These are phyloP conservation scores for Botrytis aclada DNA, from an alignment of 2,329 filamentous ascomycete species.

Conservation along the genomic window DNA sequence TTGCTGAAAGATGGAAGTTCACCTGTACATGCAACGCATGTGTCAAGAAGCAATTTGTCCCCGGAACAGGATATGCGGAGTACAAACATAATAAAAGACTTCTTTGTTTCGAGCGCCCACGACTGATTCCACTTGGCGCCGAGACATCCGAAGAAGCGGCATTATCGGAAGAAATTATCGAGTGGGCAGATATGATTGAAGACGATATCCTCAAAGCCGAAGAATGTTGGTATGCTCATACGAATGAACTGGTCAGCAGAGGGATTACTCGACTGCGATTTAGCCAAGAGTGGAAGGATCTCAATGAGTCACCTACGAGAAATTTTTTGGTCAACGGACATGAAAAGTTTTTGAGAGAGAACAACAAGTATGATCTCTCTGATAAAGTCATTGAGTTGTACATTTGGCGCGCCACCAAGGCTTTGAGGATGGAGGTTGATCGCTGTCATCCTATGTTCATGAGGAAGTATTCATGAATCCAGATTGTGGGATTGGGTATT, in stretches of 20 bases:
- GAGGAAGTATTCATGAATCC: background rate
- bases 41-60: background rate
- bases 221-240: background rate
- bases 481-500: fast-evolving
- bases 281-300: background rate
- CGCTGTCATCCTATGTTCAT: background rate
- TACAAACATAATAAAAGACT: background rate
- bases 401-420: background rate
- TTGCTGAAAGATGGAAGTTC: background rate
- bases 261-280: background rate
- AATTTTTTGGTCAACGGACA: background rate
- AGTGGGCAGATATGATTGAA: background rate
- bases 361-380: background rate
- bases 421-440: background rate
- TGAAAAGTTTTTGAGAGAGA: background rate
- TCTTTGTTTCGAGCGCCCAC: background rate
- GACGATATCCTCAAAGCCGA: background rate
- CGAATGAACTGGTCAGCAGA: background rate
- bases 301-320: background rate
- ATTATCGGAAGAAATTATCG: fast-evolving
- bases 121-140: background rate
- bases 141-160: background rate
- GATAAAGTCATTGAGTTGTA: background rate
- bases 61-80: background rate
- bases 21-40: background rate